These are phyloP conservation scores for Penicillium sp. DNA, from an alignment of 2,329 filamentous ascomycete species.

Conservation along the genomic window DNA sequence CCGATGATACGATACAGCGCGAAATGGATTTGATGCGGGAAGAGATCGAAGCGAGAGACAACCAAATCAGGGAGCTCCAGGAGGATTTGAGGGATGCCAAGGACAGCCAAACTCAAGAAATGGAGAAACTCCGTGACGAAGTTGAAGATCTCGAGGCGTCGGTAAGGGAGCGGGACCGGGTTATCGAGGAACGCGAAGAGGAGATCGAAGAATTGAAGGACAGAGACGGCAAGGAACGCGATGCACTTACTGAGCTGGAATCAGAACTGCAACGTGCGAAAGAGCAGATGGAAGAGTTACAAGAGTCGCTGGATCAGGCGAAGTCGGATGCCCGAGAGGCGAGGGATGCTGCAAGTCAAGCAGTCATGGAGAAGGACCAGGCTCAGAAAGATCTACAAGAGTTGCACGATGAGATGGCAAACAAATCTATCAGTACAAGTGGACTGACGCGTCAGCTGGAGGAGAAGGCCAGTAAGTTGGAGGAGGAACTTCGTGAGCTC, in stretches of 20 bases:
- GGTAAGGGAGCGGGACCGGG: conserved; percentile 63
- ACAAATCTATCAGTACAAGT: conserved; percentile 69
- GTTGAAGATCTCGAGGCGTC: conserved; percentile 68
- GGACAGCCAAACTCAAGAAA: conserved; percentile 47
- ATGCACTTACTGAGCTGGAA: conserved; percentile 41
- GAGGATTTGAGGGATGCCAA: conserved; percentile 53
- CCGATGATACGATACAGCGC: conserved; percentile 59
- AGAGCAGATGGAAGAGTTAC: conserved; percentile 39
- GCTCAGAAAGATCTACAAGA: conserved; percentile 50
- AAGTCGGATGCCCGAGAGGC: conserved; percentile 32
- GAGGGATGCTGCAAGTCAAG: conserved; percentile 41
- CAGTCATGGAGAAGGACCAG: conserved; percentile 45
- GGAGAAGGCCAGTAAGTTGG: conserved; percentile 58
- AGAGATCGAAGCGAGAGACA: conserved; percentile 43
- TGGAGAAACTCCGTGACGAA: conserved; percentile 62
- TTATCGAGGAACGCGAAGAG: conserved; percentile 65
- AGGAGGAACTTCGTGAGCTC: conserved; percentile 54
- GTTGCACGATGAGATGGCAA: conserved; percentile 66
- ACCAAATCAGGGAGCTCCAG: conserved; percentile 31
- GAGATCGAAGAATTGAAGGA: conserved; percentile 49
- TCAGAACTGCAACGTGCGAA: conserved; percentile 41
- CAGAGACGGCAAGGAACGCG: conserved; percentile 36
- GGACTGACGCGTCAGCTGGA: conserved; percentile 66
- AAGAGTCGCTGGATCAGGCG: conserved; percentile 34
- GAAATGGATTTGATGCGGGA: conserved; percentile 48